Evolutionary conservation across 2,329 filamentous ascomycete species (phyloP).

Genomic region (Nothophaeocryptopus gaeumannii): DNA sequence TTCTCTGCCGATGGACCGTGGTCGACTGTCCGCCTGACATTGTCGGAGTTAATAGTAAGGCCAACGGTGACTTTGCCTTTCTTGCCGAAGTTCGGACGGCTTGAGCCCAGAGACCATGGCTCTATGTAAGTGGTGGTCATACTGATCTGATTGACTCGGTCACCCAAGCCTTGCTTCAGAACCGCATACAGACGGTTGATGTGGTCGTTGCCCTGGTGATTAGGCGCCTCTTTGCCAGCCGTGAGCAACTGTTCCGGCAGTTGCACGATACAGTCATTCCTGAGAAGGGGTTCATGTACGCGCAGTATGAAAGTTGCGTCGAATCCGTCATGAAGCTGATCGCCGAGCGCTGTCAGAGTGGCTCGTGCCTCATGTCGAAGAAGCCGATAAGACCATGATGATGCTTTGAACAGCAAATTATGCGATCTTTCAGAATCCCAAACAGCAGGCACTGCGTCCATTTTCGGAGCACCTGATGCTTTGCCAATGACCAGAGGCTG

Average conservation of each 20-base stretch:
- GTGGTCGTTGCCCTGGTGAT: conserved; percentile 23
- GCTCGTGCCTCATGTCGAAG: conserved; percentile 72
- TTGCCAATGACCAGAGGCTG: conserved; percentile 53
- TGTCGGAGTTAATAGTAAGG: conserved; percentile 68
- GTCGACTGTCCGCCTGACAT: conserved; percentile 74
- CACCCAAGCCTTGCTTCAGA: conserved; percentile 68
- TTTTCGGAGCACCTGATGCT: conserved; percentile 34
- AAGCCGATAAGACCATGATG: conserved; percentile 72
- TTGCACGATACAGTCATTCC: conserved; percentile 55
- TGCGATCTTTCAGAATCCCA: conserved; percentile 72
- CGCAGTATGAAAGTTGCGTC: conserved; percentile 75
- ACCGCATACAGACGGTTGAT: conserved; percentile 58
- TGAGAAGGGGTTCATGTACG: conserved; percentile 50
- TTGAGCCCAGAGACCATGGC: conserved; percentile 39
- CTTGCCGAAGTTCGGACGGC: conserved; percentile 17
- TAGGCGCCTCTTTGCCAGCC: not conserved
- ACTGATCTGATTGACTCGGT: conserved; percentile 68
- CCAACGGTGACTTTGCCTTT: conserved; percentile 57
- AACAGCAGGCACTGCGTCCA: conserved; percentile 61
- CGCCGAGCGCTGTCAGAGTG: conserved; percentile 72
- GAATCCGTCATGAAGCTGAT: conserved; percentile 75
- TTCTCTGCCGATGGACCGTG: conserved; percentile 84
- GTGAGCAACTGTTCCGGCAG: conserved; percentile 23
- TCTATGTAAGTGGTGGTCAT: conserved; percentile 20
- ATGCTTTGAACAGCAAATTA: conserved; percentile 91